Evolutionary conservation across 352 stramenopile species (phyloP).

Genomic region (Phytophthora hybrid): DNA sequence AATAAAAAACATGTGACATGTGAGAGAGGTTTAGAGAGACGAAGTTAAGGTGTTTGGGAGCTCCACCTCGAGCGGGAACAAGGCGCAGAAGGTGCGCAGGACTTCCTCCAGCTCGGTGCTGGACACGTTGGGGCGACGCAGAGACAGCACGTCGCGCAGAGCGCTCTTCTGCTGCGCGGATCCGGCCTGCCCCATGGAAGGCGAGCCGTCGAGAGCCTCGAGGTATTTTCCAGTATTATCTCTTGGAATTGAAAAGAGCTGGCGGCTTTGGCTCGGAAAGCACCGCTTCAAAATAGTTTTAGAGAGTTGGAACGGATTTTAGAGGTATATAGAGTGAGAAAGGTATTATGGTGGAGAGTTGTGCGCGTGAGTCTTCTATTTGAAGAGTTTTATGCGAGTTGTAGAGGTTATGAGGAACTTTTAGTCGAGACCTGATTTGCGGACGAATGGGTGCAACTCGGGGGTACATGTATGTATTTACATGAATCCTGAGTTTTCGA

Average conservation of each 20-base stretch:
- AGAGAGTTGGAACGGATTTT: not conserved
- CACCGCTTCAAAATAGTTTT: not conserved
- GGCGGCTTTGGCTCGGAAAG: not conserved
- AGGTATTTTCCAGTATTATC: not conserved
- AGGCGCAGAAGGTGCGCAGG: constrained; percentile 75
- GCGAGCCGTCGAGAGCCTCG: not conserved
- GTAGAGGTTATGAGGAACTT: not conserved
- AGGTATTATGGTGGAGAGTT: not conserved
- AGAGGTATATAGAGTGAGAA: not conserved
- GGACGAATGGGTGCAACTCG: constrained; percentile 14
- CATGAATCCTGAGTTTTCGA: no score
- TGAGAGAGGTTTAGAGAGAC: constrained; percentile 8
- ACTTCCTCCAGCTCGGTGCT: constrained; percentile 61
- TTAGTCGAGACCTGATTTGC: constrained; percentile 32
- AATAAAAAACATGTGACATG: constrained; percentile 15
- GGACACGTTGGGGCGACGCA: constrained; percentile 61
- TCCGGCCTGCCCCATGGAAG: constrained; percentile 76
- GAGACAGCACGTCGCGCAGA: constrained; percentile 73
- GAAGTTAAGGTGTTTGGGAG: constrained; percentile 4
- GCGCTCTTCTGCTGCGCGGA: constrained; percentile 85
- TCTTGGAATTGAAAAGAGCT: not conserved
- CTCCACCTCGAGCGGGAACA: constrained; percentile 76
- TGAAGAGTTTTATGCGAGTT: not conserved
- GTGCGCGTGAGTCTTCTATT: not conserved
- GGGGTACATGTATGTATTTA: not conserved